These are phyloP conservation scores for Epichloe brachyelytri DNA, from an alignment of 2,329 filamentous ascomycete species.

Conservation along the genomic window DNA sequence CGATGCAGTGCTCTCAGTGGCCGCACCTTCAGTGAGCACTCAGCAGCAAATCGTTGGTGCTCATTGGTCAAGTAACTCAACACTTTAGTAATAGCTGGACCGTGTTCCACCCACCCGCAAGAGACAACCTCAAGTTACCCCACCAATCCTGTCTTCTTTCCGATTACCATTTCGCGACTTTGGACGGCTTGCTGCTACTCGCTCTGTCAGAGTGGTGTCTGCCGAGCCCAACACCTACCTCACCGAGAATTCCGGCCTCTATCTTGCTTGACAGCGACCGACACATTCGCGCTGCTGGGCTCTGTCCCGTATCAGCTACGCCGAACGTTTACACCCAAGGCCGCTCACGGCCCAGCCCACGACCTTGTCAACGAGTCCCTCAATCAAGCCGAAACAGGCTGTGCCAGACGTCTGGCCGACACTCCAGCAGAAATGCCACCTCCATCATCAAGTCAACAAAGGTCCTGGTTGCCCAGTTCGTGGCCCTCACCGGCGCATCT, in stretches of 20 bases:
- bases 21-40: too few relatives aligned
- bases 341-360: background rate
- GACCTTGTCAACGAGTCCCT: background rate
- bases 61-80: background rate
- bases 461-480: slow-evolving; percentile 28
- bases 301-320: background rate
- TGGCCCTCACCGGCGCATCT: slow-evolving; percentile 28
- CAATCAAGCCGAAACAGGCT: background rate
- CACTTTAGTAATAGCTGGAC: too few relatives aligned
- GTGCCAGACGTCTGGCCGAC: background rate
- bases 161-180: background rate
- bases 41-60: slow-evolving; percentile 6
- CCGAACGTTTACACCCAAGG: background rate
- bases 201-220: background rate
- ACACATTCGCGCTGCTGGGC: background rate
- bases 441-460: slow-evolving; percentile 24
- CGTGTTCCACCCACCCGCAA: background rate
- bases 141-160: slow-evolving; percentile 1
- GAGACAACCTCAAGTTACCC: background rate
- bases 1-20: too few relatives aligned
- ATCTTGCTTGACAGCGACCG: background rate
- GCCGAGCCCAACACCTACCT: background rate
- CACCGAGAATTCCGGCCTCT: background rate
- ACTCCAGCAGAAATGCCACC: slow-evolving; percentile 23
- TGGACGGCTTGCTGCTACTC: background rate